Evolutionary conservation across 768 basidiomycete genomes (phyloP).

Genomic region (Macrolepiota albuminosa): DNA sequence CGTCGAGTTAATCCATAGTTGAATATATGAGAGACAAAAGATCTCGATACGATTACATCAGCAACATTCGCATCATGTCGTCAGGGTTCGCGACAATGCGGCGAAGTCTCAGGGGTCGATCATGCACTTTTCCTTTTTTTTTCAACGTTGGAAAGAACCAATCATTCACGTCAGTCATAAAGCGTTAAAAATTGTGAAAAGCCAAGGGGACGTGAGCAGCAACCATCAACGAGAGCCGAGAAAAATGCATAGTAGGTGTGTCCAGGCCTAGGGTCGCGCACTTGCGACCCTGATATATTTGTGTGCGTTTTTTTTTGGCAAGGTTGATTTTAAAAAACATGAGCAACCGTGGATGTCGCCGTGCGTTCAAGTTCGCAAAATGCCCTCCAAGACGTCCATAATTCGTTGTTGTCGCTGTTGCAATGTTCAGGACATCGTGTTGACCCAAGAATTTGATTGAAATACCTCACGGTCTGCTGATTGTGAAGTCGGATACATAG

Average conservation of each 20-base stretch:
- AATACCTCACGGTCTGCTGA: conserved; percentile 51
- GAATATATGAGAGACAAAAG: conserved; percentile 5
- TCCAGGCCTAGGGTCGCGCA: background rate
- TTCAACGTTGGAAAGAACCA: background rate
- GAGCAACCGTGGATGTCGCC: background rate
- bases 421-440: conserved; percentile 1
- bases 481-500: conserved; percentile 59
- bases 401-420: conserved; percentile 64
- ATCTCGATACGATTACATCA: conserved; percentile 16
- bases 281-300: background rate
- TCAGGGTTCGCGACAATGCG: background rate
- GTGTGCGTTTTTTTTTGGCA: background rate
- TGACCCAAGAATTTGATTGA: background rate
- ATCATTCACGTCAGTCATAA: background rate
- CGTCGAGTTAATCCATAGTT: background rate
- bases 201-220: background rate
- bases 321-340: background rate
- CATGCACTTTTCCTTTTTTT: background rate
- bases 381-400: conserved; percentile 62
- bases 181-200: background rate
- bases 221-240: background rate
- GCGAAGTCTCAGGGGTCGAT: background rate
- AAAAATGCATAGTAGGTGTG: background rate
- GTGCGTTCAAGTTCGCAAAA: conserved; percentile 17
- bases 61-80: conserved; percentile 1